phyloP scores from a whole-genome alignment of 169 alveolate genomes.

The Ichthyophthirius multifiliis region DNA sequence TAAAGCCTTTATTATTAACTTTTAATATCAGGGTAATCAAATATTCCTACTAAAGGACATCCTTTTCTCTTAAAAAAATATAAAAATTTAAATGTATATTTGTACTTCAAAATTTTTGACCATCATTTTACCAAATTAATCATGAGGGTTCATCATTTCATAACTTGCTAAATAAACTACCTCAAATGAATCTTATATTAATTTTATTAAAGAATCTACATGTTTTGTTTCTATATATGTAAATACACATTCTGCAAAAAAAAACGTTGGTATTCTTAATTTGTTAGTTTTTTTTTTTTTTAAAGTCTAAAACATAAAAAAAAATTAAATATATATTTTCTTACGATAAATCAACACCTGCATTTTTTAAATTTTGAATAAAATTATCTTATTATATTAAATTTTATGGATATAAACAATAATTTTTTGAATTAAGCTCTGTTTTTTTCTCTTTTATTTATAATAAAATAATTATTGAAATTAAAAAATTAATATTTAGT shows the following conservation, averaged over 20 bases:
- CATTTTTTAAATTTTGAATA: constrained; percentile 29
- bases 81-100: background rate
- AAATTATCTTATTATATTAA: constrained; percentile 49
- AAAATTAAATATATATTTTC: no score
- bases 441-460: background rate
- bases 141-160: constrained; percentile 80
- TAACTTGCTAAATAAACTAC: constrained; percentile 48
- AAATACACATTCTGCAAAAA: constrained; percentile 74
- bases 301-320: background rate
- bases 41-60: constrained; percentile 64
- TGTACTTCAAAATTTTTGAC: constrained; percentile 63
- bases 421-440: background rate
- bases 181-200: constrained; percentile 35
- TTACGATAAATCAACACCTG: constrained; percentile 21
- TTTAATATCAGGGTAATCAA: constrained; percentile 61
- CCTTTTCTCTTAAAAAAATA: constrained; percentile 39
- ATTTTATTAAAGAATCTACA: constrained; percentile 47
- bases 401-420: constrained; percentile 52
- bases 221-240: constrained; percentile 57
- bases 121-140: constrained; percentile 80
- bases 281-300: no score
- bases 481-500: background rate
- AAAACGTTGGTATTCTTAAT: constrained; percentile 58
- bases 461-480: background rate
- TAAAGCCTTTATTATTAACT: constrained; percentile 57